Evolutionary conservation across 140 eudicot genomes (phyloP), one percentile per base, ranked within the genome.

Genomic region (Senecio squalidus): DNA sequence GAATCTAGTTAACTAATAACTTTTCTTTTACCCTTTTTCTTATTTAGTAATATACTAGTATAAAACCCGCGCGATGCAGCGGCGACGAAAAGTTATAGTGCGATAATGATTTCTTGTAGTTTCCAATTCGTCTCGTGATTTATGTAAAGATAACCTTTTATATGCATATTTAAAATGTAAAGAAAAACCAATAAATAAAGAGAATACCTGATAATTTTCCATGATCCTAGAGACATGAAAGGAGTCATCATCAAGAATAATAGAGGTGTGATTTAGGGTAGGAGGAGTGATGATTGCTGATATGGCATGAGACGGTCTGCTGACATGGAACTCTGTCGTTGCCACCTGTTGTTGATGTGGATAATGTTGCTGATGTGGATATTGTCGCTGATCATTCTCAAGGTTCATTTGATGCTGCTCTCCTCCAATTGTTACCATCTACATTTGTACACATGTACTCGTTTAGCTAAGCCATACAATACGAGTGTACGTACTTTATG

Each of bases 161-260:
- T n/a, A n/a, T n/a, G n/a, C n/a, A n/a, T n/a, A n/a, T n/a, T n/a
- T n/a, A n/a, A 36, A 9, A 36, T 36, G 0, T 36, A 36, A 36
- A 36, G 4, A 36, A 10, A 5, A 9, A n/a, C 8, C 10, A 36
- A 60, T 41, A 20, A 20, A 49, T 34, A 6, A 38, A 53, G 14
- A 39, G 30, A 14, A 31, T 73, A 89, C 97, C 82, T 78, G 95
- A 72, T 80, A 74, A 65, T 50, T 74, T 26, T 83, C 82, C 72
- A 90, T 76, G 31, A 79, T 69, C 69, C 94, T 77, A 25, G 96
- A 77, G 34, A 81, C 80, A 69, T 84, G 88, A 57, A 76, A 89
- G 59, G 95, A 69, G 68, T 80, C 90, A 6, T 89, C 87, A 52
- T 76, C 84, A 21, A 80, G 75, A 53, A 71, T 76, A 18, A 80